Base-by-base conservation (phyloP, 176 grass and related monocot species). In the Cocos nucifera region DNA sequence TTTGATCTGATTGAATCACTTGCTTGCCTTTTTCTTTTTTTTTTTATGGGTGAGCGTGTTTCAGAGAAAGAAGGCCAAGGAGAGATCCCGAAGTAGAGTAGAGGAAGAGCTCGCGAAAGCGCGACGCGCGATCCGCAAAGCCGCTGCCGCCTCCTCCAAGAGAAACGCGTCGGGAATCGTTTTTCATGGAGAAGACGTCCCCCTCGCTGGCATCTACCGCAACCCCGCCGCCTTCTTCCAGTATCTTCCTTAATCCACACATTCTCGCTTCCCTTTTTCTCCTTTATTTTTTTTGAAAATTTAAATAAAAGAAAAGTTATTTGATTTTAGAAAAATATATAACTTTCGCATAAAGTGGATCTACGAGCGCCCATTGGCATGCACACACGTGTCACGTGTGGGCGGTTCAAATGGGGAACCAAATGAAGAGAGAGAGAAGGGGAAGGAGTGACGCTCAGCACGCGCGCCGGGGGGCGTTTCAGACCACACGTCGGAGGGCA, bases 151-250 rank as follows among this genome's bases (percentile, higher is more conserved):
- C n/a, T 28, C 32, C 52, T 56, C 59, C 66, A 1, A 59, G 58
- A 24, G 71, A 84, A 1, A 0, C 29, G 4, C 56, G 8, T 79
- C 66, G 29, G 58, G 10, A 3, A 3, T 7, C 15, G 57, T 17
- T 29, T 59, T 35, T 61, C 58, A 10, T 26, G 58, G 25, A 35
- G 58, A 61, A 61, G 16, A 61, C 26, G 27, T 18, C 15, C 16
- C 27, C 56, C 15, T 75, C 25, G 24, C 76, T 1, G 51, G 26
- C 56, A 58, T 85, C 2, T 85, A 79, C 67, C 76, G 72, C 50
- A 79, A 79, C n/a, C 76, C 72, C 9, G 76, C 66, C 29, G 82
- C 67, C 4, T 85, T 85, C 52, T 61, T 71, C 72, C 56, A 72
- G 82, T 85, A 56, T 65, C 67, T 14, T 4, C 5, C 20, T 39